Base-by-base conservation (phyloP, 768 basidiomycete genomes). In the Trametes maxima region DNA sequence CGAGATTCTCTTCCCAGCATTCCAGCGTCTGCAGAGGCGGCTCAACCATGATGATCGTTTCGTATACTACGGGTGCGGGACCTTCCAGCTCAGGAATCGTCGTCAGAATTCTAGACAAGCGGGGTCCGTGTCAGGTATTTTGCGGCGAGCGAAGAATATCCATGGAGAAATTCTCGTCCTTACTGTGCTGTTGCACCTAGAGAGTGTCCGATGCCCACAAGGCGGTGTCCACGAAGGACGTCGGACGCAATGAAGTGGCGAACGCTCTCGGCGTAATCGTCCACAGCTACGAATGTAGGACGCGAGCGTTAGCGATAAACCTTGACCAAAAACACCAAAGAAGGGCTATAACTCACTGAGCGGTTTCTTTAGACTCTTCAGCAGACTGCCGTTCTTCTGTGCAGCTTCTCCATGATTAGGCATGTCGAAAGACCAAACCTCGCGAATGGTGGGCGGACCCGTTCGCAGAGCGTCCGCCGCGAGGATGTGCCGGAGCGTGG, bases 351-450 rank as follows among this genome's bases (percentile, higher is more conserved):
- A 46, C 47, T 5, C 4, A 49, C 47, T 6, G 47, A 49, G 7
- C 7, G 47, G 47, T 16, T 16, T 17, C 1, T 35, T n/a, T 8
- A 49, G n/a, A 14, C 28, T 24, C n/a, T 35, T 21, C 25, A 49
- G 12, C 2, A 35, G 25, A 3, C n/a, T 13, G 14, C n/a, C 1
- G 16, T 49, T 49, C 1, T 5, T 13, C 24, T 14, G 13, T 4
- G 25, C 47, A 4, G 47, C 24, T 17, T 49, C 47, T 16, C 47
- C 47, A 13, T 49, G 47, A 21, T 16, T 49, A 10, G 24, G 47
- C 25, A 49, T 49, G 6, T 49, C 47, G 47, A 49, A 49, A 19
- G 47, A 49, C 47, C 47, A 49, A 24, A 28, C 47, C 47, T 49
- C 47, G 25, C 47, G 47, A 28, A 49, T 35, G 1, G 17, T 10